A percentile compares a stretch with the other conserved stretches of the same genome.
Conservation (phyloP, 495 filamentous ascomycete genomes). For the Durotheca rogersii region DNA sequence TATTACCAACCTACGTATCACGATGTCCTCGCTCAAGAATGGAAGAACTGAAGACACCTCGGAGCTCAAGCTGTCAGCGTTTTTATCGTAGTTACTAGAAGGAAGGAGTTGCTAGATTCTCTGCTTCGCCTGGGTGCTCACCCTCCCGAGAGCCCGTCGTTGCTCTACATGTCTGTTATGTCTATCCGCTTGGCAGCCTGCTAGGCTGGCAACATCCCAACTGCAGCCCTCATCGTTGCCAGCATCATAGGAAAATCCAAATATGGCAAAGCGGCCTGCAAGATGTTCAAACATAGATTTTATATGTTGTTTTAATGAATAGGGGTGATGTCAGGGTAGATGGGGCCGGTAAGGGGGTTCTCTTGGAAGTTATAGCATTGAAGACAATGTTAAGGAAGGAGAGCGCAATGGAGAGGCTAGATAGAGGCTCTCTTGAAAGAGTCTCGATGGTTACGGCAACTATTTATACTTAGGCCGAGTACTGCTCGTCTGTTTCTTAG, state of each 20-base stretch:
- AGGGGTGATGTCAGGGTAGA: slow-evolving; percentile 34
- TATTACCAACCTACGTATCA: no score
- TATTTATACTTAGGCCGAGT: neutral
- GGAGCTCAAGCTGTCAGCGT: no score
- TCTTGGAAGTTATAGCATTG: slow-evolving; percentile 35
- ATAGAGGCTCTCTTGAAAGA: no score
- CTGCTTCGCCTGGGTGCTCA: no score
- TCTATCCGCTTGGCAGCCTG: slow-evolving; percentile 23
- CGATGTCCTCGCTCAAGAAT: no score
- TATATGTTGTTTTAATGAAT: no score
- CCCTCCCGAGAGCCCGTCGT: no score
- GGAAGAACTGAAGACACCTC: no score
- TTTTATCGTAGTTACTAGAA: no score
- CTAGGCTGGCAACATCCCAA: slow-evolving; percentile 24
- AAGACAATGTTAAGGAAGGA: slow-evolving; percentile 26
- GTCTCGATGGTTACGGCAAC: no score
- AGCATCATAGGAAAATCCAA: slow-evolving; percentile 31
- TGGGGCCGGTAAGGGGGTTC: slow-evolving; percentile 28
- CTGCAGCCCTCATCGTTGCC: slow-evolving; percentile 16
- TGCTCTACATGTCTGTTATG: slow-evolving; percentile 13
- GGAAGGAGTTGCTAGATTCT: no score
- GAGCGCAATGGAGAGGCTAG: slow-evolving; percentile 21
- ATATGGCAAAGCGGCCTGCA: slow-evolving; percentile 28
- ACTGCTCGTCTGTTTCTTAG: slow-evolving; percentile 24
- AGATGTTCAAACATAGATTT: no score